Evolutionary conservation across 2,329 filamentous ascomycete genomes (phyloP).

Genomic region (Colletotrichum tropicicola): DNA sequence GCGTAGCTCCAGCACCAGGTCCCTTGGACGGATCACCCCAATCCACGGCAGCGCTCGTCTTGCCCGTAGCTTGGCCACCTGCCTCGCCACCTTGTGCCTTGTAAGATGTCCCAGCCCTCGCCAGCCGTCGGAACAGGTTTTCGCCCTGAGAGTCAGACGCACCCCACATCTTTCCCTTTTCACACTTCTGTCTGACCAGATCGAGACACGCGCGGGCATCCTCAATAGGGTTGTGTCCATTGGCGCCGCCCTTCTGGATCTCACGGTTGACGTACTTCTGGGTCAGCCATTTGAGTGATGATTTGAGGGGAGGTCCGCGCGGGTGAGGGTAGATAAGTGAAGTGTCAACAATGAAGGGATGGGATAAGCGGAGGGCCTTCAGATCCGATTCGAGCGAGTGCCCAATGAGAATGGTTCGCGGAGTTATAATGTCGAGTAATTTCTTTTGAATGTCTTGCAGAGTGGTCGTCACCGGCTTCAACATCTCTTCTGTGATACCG

Average conservation of each 20-base stretch:
- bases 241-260: constrained; percentile 82
- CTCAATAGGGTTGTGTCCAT: constrained; percentile 90
- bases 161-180: constrained; percentile 89
- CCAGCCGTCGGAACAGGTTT: constrained; percentile 87
- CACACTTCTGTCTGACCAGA: constrained; percentile 93
- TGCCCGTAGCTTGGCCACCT: constrained; percentile 63
- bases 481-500: constrained; percentile 88
- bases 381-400: constrained; percentile 87
- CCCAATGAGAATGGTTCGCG: constrained; percentile 78
- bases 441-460: constrained; percentile 83
- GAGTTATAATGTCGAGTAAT: constrained; percentile 76
- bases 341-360: constrained; percentile 95
- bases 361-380: constrained; percentile 83
- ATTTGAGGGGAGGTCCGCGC: constrained; percentile 88
- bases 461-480: constrained; percentile 84
- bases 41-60: constrained; percentile 82
- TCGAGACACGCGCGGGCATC: constrained; percentile 92
- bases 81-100: constrained; percentile 67
- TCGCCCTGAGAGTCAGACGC: constrained; percentile 81
- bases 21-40: constrained; percentile 82
- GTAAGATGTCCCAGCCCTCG: constrained; percentile 68
- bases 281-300: constrained; percentile 87
- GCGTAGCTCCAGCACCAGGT: constrained; percentile 63
- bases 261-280: constrained; percentile 87
- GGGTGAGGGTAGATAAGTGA: constrained; percentile 90